Percentiles rank a stretch among this genome's conserved stretches.
Evolutionary conservation across 345 rosid species (phyloP).

Genomic region (Syzygium aqueum): DNA sequence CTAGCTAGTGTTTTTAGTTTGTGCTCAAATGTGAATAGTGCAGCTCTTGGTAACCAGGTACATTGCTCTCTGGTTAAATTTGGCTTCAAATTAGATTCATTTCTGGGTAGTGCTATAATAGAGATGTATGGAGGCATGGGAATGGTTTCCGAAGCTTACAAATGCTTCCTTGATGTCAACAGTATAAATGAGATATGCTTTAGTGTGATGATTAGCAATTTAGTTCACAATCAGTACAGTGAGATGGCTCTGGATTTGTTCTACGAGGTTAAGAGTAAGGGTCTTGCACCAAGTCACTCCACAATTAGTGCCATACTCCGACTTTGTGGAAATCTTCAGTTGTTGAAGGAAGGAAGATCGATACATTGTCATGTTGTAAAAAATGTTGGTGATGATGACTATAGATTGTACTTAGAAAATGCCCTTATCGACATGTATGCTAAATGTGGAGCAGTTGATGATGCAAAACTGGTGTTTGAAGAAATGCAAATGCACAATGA

Average conservation of each 20-base stretch:
- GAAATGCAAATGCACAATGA: background rate
- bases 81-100: slow-evolving; percentile 1
- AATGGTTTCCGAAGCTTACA: slow-evolving; percentile 4
- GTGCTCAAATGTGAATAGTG: background rate
- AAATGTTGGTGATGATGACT: background rate
- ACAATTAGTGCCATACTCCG: background rate
- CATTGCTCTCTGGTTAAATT: slow-evolving; percentile 1
- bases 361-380: background rate
- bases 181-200: background rate
- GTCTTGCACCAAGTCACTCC: background rate
- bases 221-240: background rate
- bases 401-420: background rate
- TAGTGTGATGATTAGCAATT: background rate
- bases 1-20: slow-evolving; percentile 1
- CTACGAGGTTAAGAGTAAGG: background rate
- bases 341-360: slow-evolving; percentile 1
- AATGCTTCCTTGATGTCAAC: slow-evolving; percentile 1
- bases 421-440: slow-evolving; percentile 4
- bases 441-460: background rate
- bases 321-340: background rate
- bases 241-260: background rate
- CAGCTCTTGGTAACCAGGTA: background rate
- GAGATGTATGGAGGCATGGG: slow-evolving; percentile 4
- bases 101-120: slow-evolving; percentile 3
- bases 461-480: background rate